Base-by-base conservation (phyloP, 2,329 filamentous ascomycete species). In the Cordyceps tenuipes region DNA sequence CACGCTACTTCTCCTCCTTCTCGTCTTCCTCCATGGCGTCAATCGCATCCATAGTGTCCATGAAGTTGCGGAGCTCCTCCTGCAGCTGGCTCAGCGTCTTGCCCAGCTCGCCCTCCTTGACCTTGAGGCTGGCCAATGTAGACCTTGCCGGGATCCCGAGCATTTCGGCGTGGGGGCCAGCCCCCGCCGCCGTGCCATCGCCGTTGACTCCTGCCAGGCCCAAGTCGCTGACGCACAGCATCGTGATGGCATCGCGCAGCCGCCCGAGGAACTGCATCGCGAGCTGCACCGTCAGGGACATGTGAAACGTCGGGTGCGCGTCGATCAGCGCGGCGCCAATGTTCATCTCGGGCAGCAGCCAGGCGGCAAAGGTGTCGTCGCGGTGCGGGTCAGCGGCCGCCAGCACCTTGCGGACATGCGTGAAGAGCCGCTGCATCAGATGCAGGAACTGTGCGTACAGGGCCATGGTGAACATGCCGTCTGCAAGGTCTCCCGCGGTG, bases 241-340 rank as follows among this genome's bases (percentile, higher is more conserved):
- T 55, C 34, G 63, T 65, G 1, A 72, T 71, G n/a, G 69, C 68
- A 7, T 65, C 63, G 39, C 72, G 68, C 26, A 76, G 70, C 34
- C 71, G 68, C 34, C 64, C 66, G 15, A 77, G 67, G 47, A 76
- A 75, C 63, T 75, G 73, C 61, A 76, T 73, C 5, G 71, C 74
- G n/a, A 77, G 66, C 62, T 76, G 73, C 34, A 76, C 68, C 3
- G 74, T 75, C 21, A 77, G 67, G 12, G 71, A 75, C 71, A 76
- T 75, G 61, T 76, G 75, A 39, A 76, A 66, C n/a, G 70, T 70
- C 1, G 73, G 72, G 4, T 73, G 70, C 13, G 73, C 71, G 50
- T 73, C 71, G 17, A 77, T 71, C 5, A 73, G 68, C 49, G 76
- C 75, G 3, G 72, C 73, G 5, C 75, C 75, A 2, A 77, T 68